These are phyloP conservation scores for Parmelia sp. DNA, from an alignment of 495 filamentous ascomycete genomes.

Conservation along the genomic window DNA sequence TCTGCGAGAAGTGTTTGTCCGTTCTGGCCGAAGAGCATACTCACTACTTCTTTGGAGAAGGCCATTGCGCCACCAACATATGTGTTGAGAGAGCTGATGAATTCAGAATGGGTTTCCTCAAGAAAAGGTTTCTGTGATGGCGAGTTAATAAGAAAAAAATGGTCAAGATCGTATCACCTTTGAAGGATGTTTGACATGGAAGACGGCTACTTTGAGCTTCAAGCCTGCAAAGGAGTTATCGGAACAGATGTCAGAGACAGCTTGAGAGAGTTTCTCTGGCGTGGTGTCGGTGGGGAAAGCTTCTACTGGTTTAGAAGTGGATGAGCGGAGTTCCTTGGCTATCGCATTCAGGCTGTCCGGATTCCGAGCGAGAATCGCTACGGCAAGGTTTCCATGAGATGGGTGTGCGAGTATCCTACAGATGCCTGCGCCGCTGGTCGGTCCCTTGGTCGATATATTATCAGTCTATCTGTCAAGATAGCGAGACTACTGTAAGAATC, in stretches of 20 bases:
- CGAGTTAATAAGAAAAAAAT: background rate
- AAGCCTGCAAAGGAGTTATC: conserved; percentile 38
- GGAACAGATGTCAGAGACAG: conserved; percentile 38
- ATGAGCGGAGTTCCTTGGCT: conserved; percentile 29
- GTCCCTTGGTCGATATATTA: conserved; percentile 30
- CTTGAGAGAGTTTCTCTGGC: conserved; percentile 31
- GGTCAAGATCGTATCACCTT: background rate
- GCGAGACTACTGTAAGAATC: conserved; percentile 36
- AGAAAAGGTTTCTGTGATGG: conserved; percentile 41
- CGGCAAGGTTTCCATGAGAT: conserved; percentile 42
- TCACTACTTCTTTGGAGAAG: conserved; percentile 40
- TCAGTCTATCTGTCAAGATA: conserved; percentile 42
- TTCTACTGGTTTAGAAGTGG: conserved; percentile 38
- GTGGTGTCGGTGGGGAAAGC: conserved; percentile 42
- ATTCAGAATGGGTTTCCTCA: conserved; percentile 40
- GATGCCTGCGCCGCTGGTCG: conserved; percentile 39
- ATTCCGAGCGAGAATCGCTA: conserved; percentile 42
- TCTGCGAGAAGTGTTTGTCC: conserved; percentile 34
- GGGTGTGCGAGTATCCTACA: conserved; percentile 41
- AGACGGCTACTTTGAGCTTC: conserved; percentile 40
- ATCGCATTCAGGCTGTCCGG: conserved; percentile 36
- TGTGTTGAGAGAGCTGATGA: conserved; percentile 35
- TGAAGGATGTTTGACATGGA: conserved; percentile 41
- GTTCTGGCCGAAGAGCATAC: conserved; percentile 40
- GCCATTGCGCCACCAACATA: conserved; percentile 45